phyloP scores from a whole-genome alignment of 1,139 yeast species.

The Dujonia santamariae region DNA sequence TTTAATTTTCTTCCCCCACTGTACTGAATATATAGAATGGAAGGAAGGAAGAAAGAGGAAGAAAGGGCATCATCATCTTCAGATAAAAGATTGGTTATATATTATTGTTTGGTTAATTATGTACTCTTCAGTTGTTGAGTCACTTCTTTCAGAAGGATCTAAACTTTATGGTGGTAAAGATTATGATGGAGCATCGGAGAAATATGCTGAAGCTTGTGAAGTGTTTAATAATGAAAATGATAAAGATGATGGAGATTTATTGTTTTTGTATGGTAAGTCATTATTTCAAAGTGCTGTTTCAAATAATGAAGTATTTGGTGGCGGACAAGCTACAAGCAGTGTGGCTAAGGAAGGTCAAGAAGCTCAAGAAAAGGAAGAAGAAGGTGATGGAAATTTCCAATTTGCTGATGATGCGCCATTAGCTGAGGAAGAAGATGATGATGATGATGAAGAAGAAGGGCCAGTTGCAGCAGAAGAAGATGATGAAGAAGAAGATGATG shows the following conservation, averaged over 20 bases:
- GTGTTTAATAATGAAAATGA: slow-evolving; percentile 44
- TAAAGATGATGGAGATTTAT: slow-evolving; percentile 66
- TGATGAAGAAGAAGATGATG: slow-evolving; percentile 26
- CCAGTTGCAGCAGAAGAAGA: slow-evolving; percentile 17
- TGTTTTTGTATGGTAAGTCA: slow-evolving; percentile 77
- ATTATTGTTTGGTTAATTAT: too few species aligned
- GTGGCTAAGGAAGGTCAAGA: slow-evolving; percentile 20
- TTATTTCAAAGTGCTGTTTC: slow-evolving; percentile 75
- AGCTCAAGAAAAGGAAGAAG: slow-evolving; percentile 20
- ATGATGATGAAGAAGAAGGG: slow-evolving; percentile 26
- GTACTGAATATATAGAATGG: too few species aligned
- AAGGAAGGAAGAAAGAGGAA: too few species aligned
- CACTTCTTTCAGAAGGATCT: slow-evolving; percentile 56
- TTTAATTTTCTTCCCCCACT: too few species aligned
- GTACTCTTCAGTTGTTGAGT: slow-evolving; percentile 35
- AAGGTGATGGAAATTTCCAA: slow-evolving; percentile 42
- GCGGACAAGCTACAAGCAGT: slow-evolving; percentile 16
- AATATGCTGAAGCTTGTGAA: slow-evolving; percentile 76
- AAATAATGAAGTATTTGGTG: slow-evolving; percentile 80
- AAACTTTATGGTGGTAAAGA: slow-evolving; percentile 59
- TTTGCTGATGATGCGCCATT: slow-evolving; percentile 51
- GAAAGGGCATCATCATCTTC: too few species aligned
- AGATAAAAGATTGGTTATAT: too few species aligned
- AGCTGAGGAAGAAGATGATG: slow-evolving; percentile 47
- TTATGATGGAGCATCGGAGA: slow-evolving; percentile 67